Percentiles rank a stretch among this genome's conserved stretches.
These are phyloP conservation scores for Paspalum vaginatum DNA, from an alignment of 176 grass and related monocot genomes.

Conservation along the genomic window DNA sequence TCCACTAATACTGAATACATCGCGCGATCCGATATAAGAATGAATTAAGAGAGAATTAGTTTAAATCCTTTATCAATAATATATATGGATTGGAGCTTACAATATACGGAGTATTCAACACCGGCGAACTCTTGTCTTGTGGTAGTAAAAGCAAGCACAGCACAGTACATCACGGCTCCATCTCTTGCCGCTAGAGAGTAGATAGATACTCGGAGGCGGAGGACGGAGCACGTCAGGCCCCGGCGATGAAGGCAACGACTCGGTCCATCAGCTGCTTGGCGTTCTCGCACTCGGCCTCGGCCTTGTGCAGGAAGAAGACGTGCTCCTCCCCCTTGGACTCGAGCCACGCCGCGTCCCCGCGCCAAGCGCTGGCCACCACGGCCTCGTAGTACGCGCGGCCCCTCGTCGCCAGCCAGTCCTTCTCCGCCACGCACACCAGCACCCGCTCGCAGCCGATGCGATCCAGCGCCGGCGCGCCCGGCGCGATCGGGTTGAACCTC, in stretches of 20 bases:
- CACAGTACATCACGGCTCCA: too few species aligned
- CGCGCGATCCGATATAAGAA: too few species aligned
- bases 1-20: too few species aligned
- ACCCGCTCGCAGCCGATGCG: conserved; percentile 31
- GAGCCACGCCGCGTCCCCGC: conserved; percentile 38
- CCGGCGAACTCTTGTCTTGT: too few species aligned
- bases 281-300: conserved; percentile 23
- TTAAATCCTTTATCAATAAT: too few species aligned
- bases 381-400: conserved; percentile 29
- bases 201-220: background rate
- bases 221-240: background rate
- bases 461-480: background rate
- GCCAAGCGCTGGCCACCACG: conserved; percentile 46
- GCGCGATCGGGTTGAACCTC: background rate
- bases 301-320: conserved; percentile 38
- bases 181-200: too few species aligned
- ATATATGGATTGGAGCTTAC: too few species aligned
- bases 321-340: conserved; percentile 39
- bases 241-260: conserved; percentile 10
- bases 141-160: too few species aligned
- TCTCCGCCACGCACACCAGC: conserved; percentile 43
- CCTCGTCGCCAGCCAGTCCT: conserved; percentile 30
- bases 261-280: conserved; percentile 16
- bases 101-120: too few species aligned
- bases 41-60: too few species aligned